These are phyloP conservation scores for Delphinella strobiligena DNA, from an alignment of 2,329 filamentous ascomycete genomes.

Conservation along the genomic window DNA sequence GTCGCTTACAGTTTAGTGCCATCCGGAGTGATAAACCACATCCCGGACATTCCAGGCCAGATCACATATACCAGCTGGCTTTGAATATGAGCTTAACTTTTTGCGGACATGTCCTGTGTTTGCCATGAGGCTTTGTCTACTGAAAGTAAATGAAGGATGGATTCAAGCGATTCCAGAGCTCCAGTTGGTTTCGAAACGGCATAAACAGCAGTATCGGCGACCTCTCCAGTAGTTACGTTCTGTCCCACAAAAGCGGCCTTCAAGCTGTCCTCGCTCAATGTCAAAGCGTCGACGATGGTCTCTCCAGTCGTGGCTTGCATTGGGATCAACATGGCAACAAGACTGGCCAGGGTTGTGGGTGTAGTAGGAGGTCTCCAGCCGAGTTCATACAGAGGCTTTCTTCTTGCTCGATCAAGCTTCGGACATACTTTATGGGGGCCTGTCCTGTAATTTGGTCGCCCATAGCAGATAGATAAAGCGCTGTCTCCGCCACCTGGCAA, in stretches of 20 bases:
- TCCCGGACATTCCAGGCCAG: no score
- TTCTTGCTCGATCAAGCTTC: slow-evolving; percentile 25
- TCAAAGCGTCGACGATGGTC: slow-evolving; percentile 1
- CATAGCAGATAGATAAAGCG: slow-evolving; percentile 25
- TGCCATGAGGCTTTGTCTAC: no score
- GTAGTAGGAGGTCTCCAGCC: slow-evolving; percentile 18
- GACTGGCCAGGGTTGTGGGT: slow-evolving; percentile 2
- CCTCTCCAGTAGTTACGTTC: slow-evolving; percentile 3
- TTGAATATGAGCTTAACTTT: no score
- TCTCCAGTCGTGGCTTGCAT: slow-evolving; percentile 4
- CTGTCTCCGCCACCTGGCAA: slow-evolving; percentile 26
- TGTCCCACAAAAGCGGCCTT: slow-evolving; percentile 1
- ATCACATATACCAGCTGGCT: no score
- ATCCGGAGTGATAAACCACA: no score
- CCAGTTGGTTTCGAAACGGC: slow-evolving; percentile 2
- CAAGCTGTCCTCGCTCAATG: slow-evolving; percentile 1
- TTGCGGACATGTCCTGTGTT: no score
- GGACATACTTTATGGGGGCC: slow-evolving; percentile 22
- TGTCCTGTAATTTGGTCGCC: slow-evolving; percentile 21
- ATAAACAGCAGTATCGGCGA: slow-evolving; percentile 1
- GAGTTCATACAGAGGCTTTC: slow-evolving; percentile 23
- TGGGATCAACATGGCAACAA: background rate
- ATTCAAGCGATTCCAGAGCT: no score
- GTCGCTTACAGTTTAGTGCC: no score
- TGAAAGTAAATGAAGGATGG: no score